These are phyloP conservation scores for Suillus decipiens DNA, from an alignment of 768 basidiomycete species.

Conservation along the genomic window DNA sequence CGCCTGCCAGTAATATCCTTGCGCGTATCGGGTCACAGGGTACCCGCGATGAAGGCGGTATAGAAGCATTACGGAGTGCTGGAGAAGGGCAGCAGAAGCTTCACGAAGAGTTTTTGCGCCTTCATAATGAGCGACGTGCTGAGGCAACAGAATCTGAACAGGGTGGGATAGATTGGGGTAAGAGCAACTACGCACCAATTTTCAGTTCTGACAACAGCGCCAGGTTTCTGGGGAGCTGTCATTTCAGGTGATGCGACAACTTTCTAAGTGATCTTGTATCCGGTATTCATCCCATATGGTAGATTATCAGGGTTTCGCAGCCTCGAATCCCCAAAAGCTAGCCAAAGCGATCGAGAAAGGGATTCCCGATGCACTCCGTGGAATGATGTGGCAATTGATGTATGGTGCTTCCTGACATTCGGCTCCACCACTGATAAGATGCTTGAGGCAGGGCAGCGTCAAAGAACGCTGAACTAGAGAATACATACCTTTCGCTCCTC, in stretches of 20 bases:
- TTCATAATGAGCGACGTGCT: slow-evolving; percentile 56
- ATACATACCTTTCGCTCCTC: slow-evolving; percentile 75
- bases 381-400: slow-evolving; percentile 99
- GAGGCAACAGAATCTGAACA: slow-evolving; percentile 40
- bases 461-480: slow-evolving; percentile 86
- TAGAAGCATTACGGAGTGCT: slow-evolving; percentile 45
- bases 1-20: slow-evolving; percentile 49
- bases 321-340: slow-evolving; percentile 73
- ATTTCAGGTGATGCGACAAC: slow-evolving; percentile 63
- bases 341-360: slow-evolving; percentile 91
- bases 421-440: slow-evolving; percentile 15
- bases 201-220: slow-evolving; percentile 6
- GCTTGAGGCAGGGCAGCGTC: slow-evolving; percentile 75
- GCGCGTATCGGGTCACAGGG: slow-evolving; percentile 53
- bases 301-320: slow-evolving; percentile 91
- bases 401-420: slow-evolving; percentile 33
- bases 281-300: slow-evolving; percentile 13
- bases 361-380: slow-evolving; percentile 83
- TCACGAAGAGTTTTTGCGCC: slow-evolving; percentile 73
- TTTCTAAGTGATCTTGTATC: slow-evolving; percentile 6
- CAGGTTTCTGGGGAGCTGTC: slow-evolving; percentile 95
- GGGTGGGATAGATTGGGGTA: slow-evolving; percentile 76
- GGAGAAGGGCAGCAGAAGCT: slow-evolving; percentile 69
- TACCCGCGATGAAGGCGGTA: slow-evolving; percentile 39
- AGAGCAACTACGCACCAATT: slow-evolving; percentile 23